Conservation (phyloP, 768 basidiomycete genomes). For the Boletus vermiculosoides region DNA sequence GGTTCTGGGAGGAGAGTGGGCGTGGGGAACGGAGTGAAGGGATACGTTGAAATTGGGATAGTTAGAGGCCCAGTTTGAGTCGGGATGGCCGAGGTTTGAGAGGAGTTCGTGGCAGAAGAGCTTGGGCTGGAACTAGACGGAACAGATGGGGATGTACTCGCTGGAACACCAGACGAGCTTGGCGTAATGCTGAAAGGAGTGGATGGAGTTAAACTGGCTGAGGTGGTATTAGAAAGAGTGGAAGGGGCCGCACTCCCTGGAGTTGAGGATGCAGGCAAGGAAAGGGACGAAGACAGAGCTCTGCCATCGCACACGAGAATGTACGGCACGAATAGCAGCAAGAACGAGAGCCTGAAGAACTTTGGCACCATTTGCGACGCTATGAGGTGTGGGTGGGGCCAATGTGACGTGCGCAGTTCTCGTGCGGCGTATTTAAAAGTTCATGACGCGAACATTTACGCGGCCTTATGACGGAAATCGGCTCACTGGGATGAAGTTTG, state of each 20-base stretch:
- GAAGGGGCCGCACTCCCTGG: neutral
- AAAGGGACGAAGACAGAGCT: neutral
- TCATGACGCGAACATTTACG: neutral
- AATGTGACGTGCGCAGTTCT: neutral
- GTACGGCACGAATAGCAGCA: conserved; percentile 14
- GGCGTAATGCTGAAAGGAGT: neutral
- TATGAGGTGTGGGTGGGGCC: neutral
- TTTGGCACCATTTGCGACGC: conserved; percentile 23
- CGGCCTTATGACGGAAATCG: neutral
- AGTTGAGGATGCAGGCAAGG: neutral
- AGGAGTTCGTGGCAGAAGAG: conserved; percentile 11
- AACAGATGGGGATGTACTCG: neutral
- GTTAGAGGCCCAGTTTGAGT: conserved; percentile 28
- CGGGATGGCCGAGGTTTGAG: neutral
- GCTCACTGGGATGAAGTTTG: neutral
- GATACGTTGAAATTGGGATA: conserved; percentile 39
- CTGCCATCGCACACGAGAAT: neutral
- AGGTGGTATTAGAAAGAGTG: neutral
- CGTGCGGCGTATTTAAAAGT: conserved; percentile 1
- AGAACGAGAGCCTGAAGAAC: conserved; percentile 7
- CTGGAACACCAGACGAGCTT: neutral
- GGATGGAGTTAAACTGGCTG: conserved; percentile 1
- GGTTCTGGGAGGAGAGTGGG: conserved; percentile 55
- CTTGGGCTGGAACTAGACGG: conserved; percentile 3
- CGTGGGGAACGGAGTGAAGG: conserved; percentile 61